phyloP scores from a whole-genome alignment of 176 grass and related monocot species.

The Cenchrus purpureus region DNA sequence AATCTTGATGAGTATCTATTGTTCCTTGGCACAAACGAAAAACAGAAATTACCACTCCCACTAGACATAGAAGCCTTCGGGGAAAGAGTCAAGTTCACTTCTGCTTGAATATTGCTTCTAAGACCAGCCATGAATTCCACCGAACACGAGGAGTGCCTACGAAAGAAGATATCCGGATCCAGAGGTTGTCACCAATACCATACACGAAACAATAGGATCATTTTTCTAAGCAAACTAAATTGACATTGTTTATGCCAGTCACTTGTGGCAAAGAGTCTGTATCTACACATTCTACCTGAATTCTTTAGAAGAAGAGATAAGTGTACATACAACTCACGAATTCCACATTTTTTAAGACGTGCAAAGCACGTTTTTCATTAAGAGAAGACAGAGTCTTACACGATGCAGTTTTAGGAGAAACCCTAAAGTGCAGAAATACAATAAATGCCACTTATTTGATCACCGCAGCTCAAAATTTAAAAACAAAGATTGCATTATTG shows the following conservation, averaged over 20 bases:
- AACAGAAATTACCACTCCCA: conserved; percentile 48
- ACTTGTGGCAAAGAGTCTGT: background rate
- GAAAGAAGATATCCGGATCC: conserved; percentile 9
- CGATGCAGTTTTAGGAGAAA: no score
- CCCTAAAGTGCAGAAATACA: no score
- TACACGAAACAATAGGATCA: background rate
- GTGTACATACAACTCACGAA: background rate
- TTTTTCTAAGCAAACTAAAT: conserved; percentile 4
- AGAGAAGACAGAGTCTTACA: no score
- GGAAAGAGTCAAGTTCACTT: conserved; percentile 33
- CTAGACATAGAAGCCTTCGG: conserved; percentile 35
- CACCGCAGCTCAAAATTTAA: background rate
- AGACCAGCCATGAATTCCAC: conserved; percentile 44
- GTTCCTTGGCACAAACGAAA: background rate
- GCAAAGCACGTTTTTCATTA: no score
- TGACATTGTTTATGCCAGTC: background rate
- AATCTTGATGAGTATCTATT: background rate
- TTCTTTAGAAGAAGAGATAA: background rate
- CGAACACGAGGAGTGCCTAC: conserved; percentile 43
- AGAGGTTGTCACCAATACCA: background rate
- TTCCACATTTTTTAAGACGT: no score
- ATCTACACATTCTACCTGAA: conserved; percentile 10
- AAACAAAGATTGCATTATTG: background rate
- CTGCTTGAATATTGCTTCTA: conserved; percentile 52
- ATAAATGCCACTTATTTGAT: background rate